Percentiles rank a stretch among this genome's conserved stretches.
These are phyloP conservation scores for Calonectria hongkongensis DNA, from an alignment of 2,329 filamentous ascomycete species.

Conservation along the genomic window DNA sequence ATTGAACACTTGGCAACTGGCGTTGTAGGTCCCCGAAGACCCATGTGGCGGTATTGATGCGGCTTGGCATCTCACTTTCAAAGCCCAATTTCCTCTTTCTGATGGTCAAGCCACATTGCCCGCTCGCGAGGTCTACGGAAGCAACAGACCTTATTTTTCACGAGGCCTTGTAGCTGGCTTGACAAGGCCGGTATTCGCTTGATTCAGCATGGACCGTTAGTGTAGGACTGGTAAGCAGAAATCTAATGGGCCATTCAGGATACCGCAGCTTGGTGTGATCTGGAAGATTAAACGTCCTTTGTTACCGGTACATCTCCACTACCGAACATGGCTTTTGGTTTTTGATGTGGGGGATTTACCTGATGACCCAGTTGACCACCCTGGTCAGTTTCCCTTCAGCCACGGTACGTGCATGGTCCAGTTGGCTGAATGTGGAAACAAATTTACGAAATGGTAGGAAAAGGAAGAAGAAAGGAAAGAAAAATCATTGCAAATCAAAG, in stretches of 20 bases:
- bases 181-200: background rate
- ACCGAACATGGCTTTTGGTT: background rate
- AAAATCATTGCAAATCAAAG: background rate
- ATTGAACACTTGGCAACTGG: background rate
- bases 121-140: background rate
- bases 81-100: slow-evolving; percentile 5
- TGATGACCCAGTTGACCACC: background rate
- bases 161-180: background rate
- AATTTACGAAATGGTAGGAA: slow-evolving; percentile 2
- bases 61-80: background rate
- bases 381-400: background rate
- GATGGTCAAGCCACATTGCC: background rate
- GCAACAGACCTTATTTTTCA: background rate
- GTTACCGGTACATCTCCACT: background rate
- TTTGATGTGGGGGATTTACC: slow-evolving; percentile 3
- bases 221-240: background rate
- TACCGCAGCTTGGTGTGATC: background rate
- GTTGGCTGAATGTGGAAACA: background rate
- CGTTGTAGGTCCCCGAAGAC: background rate
- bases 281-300: background rate
- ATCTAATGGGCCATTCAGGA: background rate
- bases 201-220: background rate
- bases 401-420: background rate
- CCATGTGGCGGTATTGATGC: background rate
- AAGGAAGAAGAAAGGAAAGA: background rate